Evolutionary conservation across 1,139 yeast species (phyloP).

Genomic region (Chernovozyma sophiae-reginae): DNA sequence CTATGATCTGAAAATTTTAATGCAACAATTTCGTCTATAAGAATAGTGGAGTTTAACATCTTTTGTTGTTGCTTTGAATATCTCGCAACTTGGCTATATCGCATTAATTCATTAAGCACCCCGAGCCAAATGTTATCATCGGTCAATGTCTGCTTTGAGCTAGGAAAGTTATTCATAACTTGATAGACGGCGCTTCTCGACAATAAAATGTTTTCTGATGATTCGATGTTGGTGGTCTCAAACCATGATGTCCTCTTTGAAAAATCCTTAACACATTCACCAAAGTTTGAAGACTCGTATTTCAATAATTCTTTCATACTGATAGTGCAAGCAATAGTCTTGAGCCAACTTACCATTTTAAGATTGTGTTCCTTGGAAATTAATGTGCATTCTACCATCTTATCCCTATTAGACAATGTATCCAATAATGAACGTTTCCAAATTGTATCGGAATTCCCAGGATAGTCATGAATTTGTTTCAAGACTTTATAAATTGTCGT

Average conservation of each 20-base stretch:
- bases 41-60: constrained; percentile 46
- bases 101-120: constrained; percentile 35
- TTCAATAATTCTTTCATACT: constrained; percentile 19
- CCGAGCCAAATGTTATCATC: constrained; percentile 19
- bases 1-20: constrained; percentile 11
- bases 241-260: constrained; percentile 33
- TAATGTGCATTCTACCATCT: constrained; percentile 5
- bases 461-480: constrained; percentile 36
- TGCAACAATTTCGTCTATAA: constrained; percentile 36
- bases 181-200: constrained; percentile 36
- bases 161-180: constrained; percentile 14
- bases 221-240: constrained; percentile 24
- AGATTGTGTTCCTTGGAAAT: constrained; percentile 15
- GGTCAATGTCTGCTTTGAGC: background rate
- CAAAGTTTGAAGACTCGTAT: constrained; percentile 3
- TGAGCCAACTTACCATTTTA: constrained; percentile 25
- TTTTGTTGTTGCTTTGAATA: constrained; percentile 37
- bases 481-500: constrained; percentile 45
- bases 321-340: constrained; percentile 31
- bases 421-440: constrained; percentile 19
- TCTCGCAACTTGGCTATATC: constrained; percentile 40
- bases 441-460: constrained; percentile 11
- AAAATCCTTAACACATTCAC: constrained; percentile 9
- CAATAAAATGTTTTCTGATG: constrained; percentile 38
- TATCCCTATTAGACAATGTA: constrained; percentile 13